Evolutionary conservation across 139 green algal species (phyloP).

Genomic region (Mesostigma viride): DNA sequence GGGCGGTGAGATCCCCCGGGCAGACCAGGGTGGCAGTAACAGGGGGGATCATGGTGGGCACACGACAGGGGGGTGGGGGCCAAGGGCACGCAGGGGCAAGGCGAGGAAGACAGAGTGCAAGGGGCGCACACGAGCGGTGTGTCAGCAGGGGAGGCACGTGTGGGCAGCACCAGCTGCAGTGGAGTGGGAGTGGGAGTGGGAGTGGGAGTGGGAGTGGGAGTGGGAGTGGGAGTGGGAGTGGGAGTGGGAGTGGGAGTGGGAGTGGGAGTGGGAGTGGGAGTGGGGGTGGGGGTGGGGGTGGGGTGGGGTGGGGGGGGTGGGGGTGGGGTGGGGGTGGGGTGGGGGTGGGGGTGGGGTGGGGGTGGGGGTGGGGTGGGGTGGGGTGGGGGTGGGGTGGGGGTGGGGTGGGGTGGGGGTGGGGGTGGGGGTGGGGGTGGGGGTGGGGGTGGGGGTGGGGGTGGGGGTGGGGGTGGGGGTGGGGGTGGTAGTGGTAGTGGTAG

Average conservation of each 20-base stretch:
- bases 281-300: background rate
- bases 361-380: background rate
- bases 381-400: background rate
- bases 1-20: too few species aligned
- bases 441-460: background rate
- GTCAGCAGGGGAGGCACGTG: too few species aligned
- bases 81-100: too few species aligned
- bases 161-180: too few species aligned
- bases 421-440: background rate
- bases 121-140: too few species aligned
- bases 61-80: too few species aligned
- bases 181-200: background rate
- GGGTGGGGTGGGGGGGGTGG: too few species aligned
- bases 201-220: background rate
- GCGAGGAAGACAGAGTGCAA: too few species aligned
- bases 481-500: too few species aligned
- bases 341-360: background rate
- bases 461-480: background rate
- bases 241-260: background rate
- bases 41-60: too few species aligned
- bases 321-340: too few species aligned
- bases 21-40: too few species aligned
- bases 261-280: background rate
- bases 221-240: background rate
- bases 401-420: background rate